Evolutionary conservation across 208 protist species (phyloP).

Genomic region (Acanthamoeba sp.): DNA sequence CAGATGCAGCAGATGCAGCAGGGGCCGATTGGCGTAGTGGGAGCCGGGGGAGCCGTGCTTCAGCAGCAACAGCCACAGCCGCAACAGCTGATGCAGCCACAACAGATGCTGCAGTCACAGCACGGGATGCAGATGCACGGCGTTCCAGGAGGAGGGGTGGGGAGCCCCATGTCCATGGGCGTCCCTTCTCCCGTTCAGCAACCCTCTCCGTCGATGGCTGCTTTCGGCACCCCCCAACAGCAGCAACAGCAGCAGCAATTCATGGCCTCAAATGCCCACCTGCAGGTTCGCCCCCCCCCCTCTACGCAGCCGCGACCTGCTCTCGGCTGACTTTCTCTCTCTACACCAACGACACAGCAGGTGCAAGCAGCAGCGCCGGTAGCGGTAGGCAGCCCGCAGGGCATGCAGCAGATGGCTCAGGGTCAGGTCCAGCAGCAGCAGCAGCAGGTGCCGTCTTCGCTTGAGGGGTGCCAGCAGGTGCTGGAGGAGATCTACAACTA

Average conservation of each 20-base stretch:
- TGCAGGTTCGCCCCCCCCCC: not conserved
- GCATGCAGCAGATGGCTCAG: not conserved
- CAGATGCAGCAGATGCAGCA: not conserved
- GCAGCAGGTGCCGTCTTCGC: not conserved
- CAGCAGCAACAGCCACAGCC: not conserved
- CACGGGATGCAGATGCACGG: not conserved
- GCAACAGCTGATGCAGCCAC: not conserved
- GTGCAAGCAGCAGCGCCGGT: not conserved
- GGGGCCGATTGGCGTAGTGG: not conserved
- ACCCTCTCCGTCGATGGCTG: not conserved
- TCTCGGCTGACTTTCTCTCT: not conserved
- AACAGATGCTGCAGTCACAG: not conserved
- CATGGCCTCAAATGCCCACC: not conserved
- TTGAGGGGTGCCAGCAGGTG: slow-evolving; percentile 79
- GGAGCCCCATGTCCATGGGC: not conserved
- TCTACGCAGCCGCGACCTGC: not conserved
- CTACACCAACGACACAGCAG: no score
- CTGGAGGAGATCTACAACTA: slow-evolving; percentile 78
- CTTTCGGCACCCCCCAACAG: not conserved
- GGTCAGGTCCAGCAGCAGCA: not conserved
- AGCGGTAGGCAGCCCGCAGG: not conserved
- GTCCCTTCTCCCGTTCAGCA: no score
- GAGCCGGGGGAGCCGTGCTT: not conserved
- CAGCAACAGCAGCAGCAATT: not conserved
- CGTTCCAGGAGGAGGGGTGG: not conserved